Base-by-base conservation (phyloP, 805 yeast genomes). In the Saccharomyces kudriavzevii region DNA sequence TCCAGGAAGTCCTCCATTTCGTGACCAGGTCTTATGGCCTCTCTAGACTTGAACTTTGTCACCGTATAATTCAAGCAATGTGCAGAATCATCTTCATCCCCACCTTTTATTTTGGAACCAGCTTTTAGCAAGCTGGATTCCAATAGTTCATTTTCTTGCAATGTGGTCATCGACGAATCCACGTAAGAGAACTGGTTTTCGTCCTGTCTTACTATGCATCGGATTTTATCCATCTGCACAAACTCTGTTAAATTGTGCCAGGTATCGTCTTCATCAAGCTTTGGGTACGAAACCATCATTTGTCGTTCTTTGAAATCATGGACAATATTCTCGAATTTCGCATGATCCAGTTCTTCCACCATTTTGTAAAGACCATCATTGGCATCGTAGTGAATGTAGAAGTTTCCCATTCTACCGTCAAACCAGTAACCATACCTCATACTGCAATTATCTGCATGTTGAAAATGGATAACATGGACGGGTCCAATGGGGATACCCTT, bases 1-100 rank as follows among this genome's bases (percentile, higher is more conserved):
- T 87, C 92, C 17, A 80, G 55, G 14, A 77, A 78, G 54, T 80
- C 81, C 5, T 68, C 62, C 28, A 87, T 84, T 25, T 75, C 65
- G 49, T 76, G 75, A 3, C 70, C 68, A 0, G 50, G 20, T 46
- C 71, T 54, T 22, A 70, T 61, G 1, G 72, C 70, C 26, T 62
- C 64, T 5, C 45, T 54, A 1, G 68, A 61, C 55, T 69, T 69
- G 56, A 69, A 67, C 6, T 60, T 56, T 3, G 68, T 60, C 1
- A 50, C 29, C 0, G 66, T 63, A 49, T 65, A 68, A 5, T 58
- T 40, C 22, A 66, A 54, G 4, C 13, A 35, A 26, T 24, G 10
- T 3, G 49, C 29, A 9, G 54, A 55, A 26, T 56, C 57, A n/a
- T 28, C 35, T 17, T 46, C 48, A 45, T 50, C 14, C 11, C 25